Base-by-base conservation (phyloP, 108 stramenopile species). In the Skeletonema grethae region DNA sequence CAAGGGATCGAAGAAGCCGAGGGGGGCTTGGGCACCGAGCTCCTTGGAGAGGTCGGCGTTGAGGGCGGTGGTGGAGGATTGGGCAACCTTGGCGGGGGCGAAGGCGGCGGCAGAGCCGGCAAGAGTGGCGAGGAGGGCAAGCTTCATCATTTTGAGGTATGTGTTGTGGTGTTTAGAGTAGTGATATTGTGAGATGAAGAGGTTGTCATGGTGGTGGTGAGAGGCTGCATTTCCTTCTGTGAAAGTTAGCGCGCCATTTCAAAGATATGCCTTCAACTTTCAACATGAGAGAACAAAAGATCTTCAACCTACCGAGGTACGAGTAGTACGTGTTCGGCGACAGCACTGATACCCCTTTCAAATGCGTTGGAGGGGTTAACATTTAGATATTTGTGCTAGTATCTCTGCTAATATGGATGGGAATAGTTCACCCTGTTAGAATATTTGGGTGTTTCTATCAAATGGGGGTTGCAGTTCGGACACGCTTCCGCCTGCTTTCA, bases 1-100 rank as follows among this genome's bases (percentile, higher is more conserved):
- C 15, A 86, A 82, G 7, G 77, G 71, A 65, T 95, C 86, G 67
- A 59, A 72, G 74, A 55, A 58, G 20, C 66, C 84, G 67, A 53
- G 70, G 30, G 96, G 96, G 10, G 84, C 65, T 68, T 94, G 92
- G 9, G 86, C 92, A 36, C 96, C 96, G 65, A 97, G 83, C 58
- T 95, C 95, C 50, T 80, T 69, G 67, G 89, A 90, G 79, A 96
- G 88, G n/a, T 74, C 73, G 18, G 76, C 76, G 57, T 61, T 59
- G 46, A 75, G 58, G n/a, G 78, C 55, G 65, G 78, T 72, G 31
- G 77, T 18, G 57, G 77, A 72, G 57, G 57, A 39, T 48, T 36
- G 50, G 22, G 50, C 50, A 8, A 31, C 29, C 53, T 63, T 63
- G 63, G 72, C 50, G 20, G 72, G 63, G 34, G 72, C 63, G 28